Percentiles rank a stretch among this genome's conserved stretches.
Evolutionary conservation across 1,139 yeast species (phyloP).

Genomic region (Hyphopichia pseudoburtonii): DNA sequence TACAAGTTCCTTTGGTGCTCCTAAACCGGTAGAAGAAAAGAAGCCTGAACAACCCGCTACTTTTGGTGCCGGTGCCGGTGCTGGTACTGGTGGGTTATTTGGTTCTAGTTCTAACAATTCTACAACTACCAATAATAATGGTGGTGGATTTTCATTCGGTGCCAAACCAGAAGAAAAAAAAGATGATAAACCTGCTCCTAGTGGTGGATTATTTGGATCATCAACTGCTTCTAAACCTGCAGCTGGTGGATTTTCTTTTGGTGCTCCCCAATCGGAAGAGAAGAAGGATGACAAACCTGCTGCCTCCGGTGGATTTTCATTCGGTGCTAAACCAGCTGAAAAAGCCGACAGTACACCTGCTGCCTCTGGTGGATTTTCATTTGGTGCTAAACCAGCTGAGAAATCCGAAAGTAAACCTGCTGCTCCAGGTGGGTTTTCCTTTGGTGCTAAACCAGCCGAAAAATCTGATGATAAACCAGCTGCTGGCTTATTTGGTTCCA

Average conservation of each 20-base stretch:
- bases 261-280: slow-evolving; percentile 18
- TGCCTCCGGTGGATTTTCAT: slow-evolving; percentile 16
- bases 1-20: slow-evolving; percentile 2
- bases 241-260: slow-evolving; percentile 11
- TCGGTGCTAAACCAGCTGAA: slow-evolving; percentile 23
- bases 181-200: slow-evolving; percentile 14
- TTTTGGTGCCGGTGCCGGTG: slow-evolving; percentile 8
- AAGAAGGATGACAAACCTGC: slow-evolving; percentile 14
- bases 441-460: slow-evolving; percentile 19
- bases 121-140: too few relatives aligned
- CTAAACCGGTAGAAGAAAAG: slow-evolving; percentile 1
- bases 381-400: slow-evolving; percentile 29
- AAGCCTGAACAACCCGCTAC: slow-evolving; percentile 2
- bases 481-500: slow-evolving; percentile 17
- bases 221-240: slow-evolving; percentile 20
- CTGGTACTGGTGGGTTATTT: slow-evolving; percentile 14
- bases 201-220: slow-evolving; percentile 9
- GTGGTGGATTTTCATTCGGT: slow-evolving; percentile 9
- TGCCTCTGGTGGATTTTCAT: slow-evolving; percentile 16
- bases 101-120: slow-evolving; percentile 11
- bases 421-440: slow-evolving; percentile 10
- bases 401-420: slow-evolving; percentile 7
- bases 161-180: slow-evolving; percentile 17
- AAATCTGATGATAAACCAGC: slow-evolving; percentile 13
- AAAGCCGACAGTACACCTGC: slow-evolving; percentile 12